Conservation (phyloP, 2,329 filamentous ascomycete species). For the Pseudogymnoascus sp. region DNA sequence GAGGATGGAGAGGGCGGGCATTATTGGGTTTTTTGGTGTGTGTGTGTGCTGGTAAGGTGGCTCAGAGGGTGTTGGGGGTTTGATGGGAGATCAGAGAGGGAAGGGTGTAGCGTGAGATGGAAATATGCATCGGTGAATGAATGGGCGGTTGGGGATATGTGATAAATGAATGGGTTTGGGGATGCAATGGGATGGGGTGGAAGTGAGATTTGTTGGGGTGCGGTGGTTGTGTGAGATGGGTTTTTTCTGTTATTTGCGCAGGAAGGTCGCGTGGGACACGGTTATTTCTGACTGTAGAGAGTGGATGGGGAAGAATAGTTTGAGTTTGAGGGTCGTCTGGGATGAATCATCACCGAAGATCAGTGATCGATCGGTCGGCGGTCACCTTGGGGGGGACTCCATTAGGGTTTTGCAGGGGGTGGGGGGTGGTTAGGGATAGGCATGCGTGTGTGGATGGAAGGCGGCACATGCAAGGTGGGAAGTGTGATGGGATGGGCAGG, state of each 20-base stretch:
- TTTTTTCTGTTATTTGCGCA: background rate
- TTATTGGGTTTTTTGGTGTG: background rate
- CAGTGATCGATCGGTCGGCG: background rate
- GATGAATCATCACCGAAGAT: background rate
- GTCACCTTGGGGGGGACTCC: background rate
- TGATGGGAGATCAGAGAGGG: background rate
- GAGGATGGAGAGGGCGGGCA: constrained; percentile 41
- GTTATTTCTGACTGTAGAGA: background rate
- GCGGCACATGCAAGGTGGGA: background rate
- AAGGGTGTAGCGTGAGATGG: background rate
- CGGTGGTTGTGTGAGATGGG: background rate
- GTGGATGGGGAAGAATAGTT: background rate
- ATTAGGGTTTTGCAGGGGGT: background rate
- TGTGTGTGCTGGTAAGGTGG: background rate
- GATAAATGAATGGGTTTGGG: background rate
- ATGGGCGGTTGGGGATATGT: background rate
- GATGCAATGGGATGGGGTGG: background rate
- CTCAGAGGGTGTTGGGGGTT: background rate
- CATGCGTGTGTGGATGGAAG: background rate
- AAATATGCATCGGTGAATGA: background rate
- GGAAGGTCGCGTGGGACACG: background rate
- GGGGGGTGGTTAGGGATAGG: background rate
- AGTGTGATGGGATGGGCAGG: background rate
- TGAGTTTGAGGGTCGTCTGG: background rate
- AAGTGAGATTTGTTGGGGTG: background rate